Evolutionary conservation across 257 asterid species (phyloP).

Genomic region (Rauvolfia tetraphylla): DNA sequence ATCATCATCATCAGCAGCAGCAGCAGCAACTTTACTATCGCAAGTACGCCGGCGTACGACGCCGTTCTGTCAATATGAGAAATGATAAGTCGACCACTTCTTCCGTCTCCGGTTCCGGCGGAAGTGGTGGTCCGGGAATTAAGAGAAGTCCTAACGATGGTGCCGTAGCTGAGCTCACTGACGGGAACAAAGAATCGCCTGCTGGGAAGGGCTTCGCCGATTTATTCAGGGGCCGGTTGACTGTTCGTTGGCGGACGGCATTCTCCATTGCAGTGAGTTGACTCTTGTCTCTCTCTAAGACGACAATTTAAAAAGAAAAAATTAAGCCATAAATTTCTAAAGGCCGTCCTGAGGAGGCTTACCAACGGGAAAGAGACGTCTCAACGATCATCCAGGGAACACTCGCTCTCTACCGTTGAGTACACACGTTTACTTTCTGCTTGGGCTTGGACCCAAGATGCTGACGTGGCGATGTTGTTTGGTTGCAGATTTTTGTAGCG

Average conservation of each 20-base stretch:
- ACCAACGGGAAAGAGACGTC: no score
- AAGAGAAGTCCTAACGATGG: slow-evolving; percentile 23
- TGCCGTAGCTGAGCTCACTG: slow-evolving; percentile 21
- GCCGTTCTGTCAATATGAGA: slow-evolving; percentile 10
- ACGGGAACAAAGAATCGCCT: slow-evolving; percentile 26
- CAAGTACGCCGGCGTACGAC: slow-evolving; percentile 34
- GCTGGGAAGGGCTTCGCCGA: slow-evolving; percentile 22
- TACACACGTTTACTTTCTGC: background rate
- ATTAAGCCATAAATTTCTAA: no score
- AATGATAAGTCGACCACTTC: slow-evolving; percentile 39
- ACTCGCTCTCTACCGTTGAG: background rate
- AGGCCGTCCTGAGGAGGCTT: background rate
- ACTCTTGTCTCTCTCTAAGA: background rate
- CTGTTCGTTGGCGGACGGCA: slow-evolving; percentile 43
- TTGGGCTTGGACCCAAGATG: background rate
- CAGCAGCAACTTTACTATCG: slow-evolving; percentile 12
- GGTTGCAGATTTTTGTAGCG: slow-evolving; percentile 48
- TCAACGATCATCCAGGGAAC: background rate
- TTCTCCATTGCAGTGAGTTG: slow-evolving; percentile 43
- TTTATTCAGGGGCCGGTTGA: slow-evolving; percentile 30
- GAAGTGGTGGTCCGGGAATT: slow-evolving; percentile 15
- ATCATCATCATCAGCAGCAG: slow-evolving; percentile 13
- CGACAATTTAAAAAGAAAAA: background rate
- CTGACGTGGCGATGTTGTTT: slow-evolving; percentile 14
- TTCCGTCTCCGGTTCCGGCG: background rate